Percentiles rank a stretch among this genome's conserved stretches.
Conservation (phyloP, 805 yeast species). For the Starmera pachycereana region DNA sequence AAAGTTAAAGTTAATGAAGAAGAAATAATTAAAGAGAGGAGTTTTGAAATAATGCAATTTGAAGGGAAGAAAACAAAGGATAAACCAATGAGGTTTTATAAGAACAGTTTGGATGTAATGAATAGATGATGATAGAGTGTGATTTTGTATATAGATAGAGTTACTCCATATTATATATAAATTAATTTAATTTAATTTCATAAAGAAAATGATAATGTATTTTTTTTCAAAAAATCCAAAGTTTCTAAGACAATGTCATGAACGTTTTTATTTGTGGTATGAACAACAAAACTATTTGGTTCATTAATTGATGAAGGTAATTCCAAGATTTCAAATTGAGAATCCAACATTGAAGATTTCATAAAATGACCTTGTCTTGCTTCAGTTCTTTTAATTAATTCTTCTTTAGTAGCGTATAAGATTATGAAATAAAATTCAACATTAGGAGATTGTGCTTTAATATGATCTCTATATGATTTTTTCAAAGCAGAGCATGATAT, state of each 20-base stretch:
- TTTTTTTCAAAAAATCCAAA: constrained; percentile 4
- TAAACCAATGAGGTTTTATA: too few species aligned
- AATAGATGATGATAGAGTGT: too few species aligned
- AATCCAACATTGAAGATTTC: constrained; percentile 76
- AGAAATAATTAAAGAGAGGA: too few species aligned
- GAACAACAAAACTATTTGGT: constrained; percentile 18
- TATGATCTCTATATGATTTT: constrained; percentile 53
- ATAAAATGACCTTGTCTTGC: constrained; percentile 72
- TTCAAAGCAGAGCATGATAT: constrained; percentile 85
- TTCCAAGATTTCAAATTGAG: constrained; percentile 70
- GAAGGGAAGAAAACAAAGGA: too few species aligned
- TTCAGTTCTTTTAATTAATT: constrained; percentile 48
- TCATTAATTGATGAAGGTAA: constrained; percentile 41
- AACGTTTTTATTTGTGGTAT: constrained; percentile 19
- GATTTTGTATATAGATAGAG: too few species aligned
- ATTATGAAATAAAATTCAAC: constrained; percentile 51
- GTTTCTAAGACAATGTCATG: constrained; percentile 8
- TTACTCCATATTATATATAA: too few species aligned
- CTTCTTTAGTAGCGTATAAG: constrained; percentile 53
- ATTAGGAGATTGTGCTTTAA: constrained; percentile 27
- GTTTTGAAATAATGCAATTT: too few species aligned
- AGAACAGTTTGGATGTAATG: too few species aligned
- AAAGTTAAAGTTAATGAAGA: too few species aligned
- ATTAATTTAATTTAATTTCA: too few species aligned
- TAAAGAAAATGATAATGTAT: background rate